Base-by-base conservation (phyloP, 352 stramenopile species). In the Salisapilia sapeloensis region DNA sequence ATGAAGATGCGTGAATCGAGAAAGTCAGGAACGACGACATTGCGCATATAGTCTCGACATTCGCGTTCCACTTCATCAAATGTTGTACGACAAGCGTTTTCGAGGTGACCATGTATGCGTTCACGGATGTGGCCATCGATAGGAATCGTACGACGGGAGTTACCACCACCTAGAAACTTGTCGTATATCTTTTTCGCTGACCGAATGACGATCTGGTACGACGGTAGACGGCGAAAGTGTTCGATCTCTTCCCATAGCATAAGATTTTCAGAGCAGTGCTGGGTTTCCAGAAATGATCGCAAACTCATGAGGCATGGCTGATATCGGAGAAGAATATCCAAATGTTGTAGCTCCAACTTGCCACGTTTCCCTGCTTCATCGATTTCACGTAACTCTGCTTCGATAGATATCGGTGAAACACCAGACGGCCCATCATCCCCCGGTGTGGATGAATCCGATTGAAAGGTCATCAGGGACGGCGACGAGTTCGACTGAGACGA, bases 161-260 rank as follows among this genome's bases (percentile, higher is more conserved):
- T 83, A 27, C 20, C 49, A 7, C 56, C 60, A 45, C 78, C 80
- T 22, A 87, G 38, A 42, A 83, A 87, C 49, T 87, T 87, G 48
- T 84, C 72, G 43, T 78, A 81, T 33, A 87, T 81, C 40, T 87
- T 87, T 46, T 74, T 75, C 28, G 72, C 72, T 17, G 65, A 78
- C 13, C 72, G 72, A 15, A 83, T 30, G 16, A 87, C 67, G 42
- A 87, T 87, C 52, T 87, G 67, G 49, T 87, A 82, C 15, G 63
- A 82, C 18, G 72, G 72, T 21, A 87, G 46, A 2, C 72, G 53
- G 5, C 65, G 60, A 12, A 80, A 87, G 19, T 87, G 64, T 38
- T 87, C 72, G 29, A 87, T 81, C 35, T 87, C 72, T 42, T 87
- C 72, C 55, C 65, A 84, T 1, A 87, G 53, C 60, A 85, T 80